Base-by-base conservation (phyloP, 2,329 filamentous ascomycete species). In the Fonsecaea monophora region DNA sequence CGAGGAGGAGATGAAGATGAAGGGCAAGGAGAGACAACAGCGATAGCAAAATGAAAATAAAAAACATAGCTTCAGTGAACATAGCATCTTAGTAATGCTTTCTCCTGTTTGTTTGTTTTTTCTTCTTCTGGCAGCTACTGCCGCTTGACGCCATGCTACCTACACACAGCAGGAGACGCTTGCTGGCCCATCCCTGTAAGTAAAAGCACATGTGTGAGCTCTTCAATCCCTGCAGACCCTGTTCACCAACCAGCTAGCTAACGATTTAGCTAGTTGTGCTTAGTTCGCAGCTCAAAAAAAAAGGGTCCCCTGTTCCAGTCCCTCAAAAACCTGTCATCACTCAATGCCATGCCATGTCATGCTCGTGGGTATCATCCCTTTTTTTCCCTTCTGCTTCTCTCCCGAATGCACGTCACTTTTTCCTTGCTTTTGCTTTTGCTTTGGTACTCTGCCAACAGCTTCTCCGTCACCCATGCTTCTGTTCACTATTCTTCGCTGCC, bases 1-100 rank as follows among this genome's bases (percentile, higher is more conserved):
- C 15, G 87, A 89, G 9, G 88, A 89, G 69, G 83, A 89, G 76
- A 84, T 77, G n/a, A 78, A 78, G 61, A 64, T 65, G 53, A 71
- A 72, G 60, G 32, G 66, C 35, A 37, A 60, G n/a, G 53, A 38
- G 55, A 32, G 54, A 53, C 15, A 58, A 64, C 32, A 58, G 62
- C 10, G 38, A 45, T 53, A n/a, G 53, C 12, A 66, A 60, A 58
- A 35, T 25, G 50, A 45, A 15, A 66, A n/a, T n/a, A 66, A 55
- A 68, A 65, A 61, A 50, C 18, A 18, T 10, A 21, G 10, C 15
- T 42, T 8, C n/a, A 38, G 32, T 37, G 32, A 37, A 37, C 13
- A 34, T 25, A 34, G 25, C 45, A 30, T 40, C 53, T 30, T 38
- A 50, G 50, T 50, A 18, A 37, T 42, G 56, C 18, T 50, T 38